phyloP scores from a whole-genome alignment of 306 rosid genomes.

The Phaseolus lunatus region DNA sequence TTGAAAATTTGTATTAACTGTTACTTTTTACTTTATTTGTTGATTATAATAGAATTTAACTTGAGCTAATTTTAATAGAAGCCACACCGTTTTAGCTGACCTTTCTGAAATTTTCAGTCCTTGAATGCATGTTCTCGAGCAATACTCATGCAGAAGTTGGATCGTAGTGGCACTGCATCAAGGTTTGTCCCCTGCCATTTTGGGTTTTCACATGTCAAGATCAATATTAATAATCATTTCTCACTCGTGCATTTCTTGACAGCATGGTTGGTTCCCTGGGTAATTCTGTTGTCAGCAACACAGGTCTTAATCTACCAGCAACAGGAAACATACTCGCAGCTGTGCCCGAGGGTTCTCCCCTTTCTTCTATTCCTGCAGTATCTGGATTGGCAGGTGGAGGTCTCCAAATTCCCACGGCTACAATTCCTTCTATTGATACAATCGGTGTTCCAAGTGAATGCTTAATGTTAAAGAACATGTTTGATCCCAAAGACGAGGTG shows the following conservation, averaged over 20 bases:
- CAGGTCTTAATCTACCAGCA: conserved; percentile 57
- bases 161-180: conserved; percentile 81
- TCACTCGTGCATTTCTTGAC: conserved; percentile 49
- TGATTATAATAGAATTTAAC: not conserved
- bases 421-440: conserved; percentile 60
- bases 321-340: conserved; percentile 52
- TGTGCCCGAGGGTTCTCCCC: conserved; percentile 48
- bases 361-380: conserved; percentile 59
- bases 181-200: conserved; percentile 57
- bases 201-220: conserved; percentile 32
- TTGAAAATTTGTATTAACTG: not conserved
- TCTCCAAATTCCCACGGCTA: conserved; percentile 65
- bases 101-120: conserved; percentile 63
- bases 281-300: conserved; percentile 57
- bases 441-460: conserved; percentile 92
- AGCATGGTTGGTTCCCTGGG: conserved; percentile 72
- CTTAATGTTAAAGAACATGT: conserved; percentile 84
- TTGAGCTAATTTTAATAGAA: conserved; percentile 15
- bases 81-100: conserved; percentile 32
- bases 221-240: conserved; percentile 16
- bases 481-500: conserved; percentile 93
- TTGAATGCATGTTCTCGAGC: conserved; percentile 90
- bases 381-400: conserved; percentile 67
- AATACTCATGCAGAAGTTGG: conserved; percentile 92
- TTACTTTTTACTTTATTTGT: no score